Percentiles rank a stretch among this genome's conserved stretches.
These are phyloP conservation scores for Puccinia polysora DNA, from an alignment of 1,284 basidiomycete species.

Conservation along the genomic window DNA sequence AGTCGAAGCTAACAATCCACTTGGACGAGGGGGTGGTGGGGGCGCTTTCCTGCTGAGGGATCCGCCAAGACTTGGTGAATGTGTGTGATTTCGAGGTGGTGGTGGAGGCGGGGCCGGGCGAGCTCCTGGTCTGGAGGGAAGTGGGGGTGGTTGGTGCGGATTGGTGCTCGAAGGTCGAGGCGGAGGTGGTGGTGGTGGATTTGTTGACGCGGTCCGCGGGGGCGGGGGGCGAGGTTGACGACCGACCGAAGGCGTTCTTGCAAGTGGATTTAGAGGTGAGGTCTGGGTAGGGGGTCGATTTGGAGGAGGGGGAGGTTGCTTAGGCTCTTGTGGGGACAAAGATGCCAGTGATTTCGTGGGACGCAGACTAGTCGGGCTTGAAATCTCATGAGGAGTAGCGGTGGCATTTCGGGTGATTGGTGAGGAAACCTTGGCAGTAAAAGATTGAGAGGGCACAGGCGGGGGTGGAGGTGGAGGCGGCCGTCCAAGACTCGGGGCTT, in stretches of 20 bases:
- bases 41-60: constrained; percentile 18
- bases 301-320: constrained; percentile 27
- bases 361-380: not conserved
- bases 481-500: not conserved
- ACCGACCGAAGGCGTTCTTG: not conserved
- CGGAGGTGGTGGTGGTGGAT: constrained; percentile 20
- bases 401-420: not conserved
- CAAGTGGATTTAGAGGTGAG: not conserved
- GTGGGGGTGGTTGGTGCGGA: constrained; percentile 28
- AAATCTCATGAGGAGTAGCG: not conserved
- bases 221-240: constrained; percentile 11
- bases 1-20: constrained; percentile 2
- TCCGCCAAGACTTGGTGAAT: not conserved
- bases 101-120: constrained; percentile 23
- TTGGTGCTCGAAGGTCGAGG: constrained; percentile 12
- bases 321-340: not conserved
- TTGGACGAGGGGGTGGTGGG: constrained; percentile 43
- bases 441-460: constrained; percentile 7
- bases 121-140: constrained; percentile 13
- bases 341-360: not conserved
- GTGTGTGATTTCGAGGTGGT: constrained; percentile 25
- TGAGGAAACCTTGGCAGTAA: not conserved
- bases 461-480: constrained; percentile 23
- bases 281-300: not conserved
- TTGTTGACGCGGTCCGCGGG: constrained; percentile 3